phyloP scores from a whole-genome alignment of 192 early-diverging fungal genomes.

The Backusella psychrophila region DNA sequence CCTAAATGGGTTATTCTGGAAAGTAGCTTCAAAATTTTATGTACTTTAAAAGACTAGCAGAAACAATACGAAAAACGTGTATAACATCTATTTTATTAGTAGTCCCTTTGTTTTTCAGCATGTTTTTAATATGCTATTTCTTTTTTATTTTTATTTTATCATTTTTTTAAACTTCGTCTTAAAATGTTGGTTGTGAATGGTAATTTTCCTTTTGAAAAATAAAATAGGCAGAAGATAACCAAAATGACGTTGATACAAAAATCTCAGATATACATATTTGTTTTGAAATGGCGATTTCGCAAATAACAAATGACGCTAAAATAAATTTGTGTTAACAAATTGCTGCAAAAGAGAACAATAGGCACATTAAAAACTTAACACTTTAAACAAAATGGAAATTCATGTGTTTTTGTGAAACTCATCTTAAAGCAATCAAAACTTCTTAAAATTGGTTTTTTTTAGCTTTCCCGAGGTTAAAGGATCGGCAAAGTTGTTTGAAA shows the following conservation, averaged over 20 bases:
- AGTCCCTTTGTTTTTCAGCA: not conserved
- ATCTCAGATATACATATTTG: not conserved
- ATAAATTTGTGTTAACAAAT: slow-evolving; percentile 1
- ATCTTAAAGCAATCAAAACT: not conserved
- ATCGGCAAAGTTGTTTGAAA: not conserved
- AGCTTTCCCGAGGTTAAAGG: not conserved
- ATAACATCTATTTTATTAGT: slow-evolving; percentile 2
- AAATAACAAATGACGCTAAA: not conserved
- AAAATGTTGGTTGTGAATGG: not conserved
- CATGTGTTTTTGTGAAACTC: not conserved
- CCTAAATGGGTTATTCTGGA: slow-evolving; percentile 3
- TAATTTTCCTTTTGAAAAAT: not conserved
- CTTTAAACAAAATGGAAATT: not conserved
- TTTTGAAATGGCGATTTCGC: not conserved
- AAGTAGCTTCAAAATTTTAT: not conserved
- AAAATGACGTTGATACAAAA: not conserved
- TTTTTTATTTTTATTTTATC: not conserved
- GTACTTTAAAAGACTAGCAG: not conserved
- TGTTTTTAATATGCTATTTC: not conserved
- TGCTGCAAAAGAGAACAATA: not conserved
- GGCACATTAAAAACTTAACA: not conserved
- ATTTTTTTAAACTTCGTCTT: not conserved
- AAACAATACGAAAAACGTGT: not conserved
- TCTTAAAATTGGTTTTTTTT: not conserved
- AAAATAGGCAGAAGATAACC: not conserved